phyloP scores from a whole-genome alignment of 1,139 yeast species.

The Entelexis sorbosivorans region DNA sequence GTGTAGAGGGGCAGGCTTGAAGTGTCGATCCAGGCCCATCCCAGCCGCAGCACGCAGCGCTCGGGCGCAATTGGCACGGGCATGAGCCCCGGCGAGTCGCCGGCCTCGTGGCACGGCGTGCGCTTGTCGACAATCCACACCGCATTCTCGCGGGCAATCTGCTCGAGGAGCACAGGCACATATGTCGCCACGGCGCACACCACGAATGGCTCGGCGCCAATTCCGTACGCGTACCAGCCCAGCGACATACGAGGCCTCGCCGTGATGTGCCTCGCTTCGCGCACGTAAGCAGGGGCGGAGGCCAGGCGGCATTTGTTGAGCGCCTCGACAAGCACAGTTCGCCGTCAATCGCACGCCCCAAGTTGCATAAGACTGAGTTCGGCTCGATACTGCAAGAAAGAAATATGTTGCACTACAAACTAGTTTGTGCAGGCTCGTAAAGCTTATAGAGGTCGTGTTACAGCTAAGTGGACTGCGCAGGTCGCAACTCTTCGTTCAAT shows the following conservation, averaged over 20 bases:
- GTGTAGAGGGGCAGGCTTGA: conserved; percentile 60
- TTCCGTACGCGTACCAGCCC: conserved; percentile 41
- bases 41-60: conserved; percentile 40
- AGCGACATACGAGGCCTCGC: conserved; percentile 13
- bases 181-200: conserved; percentile 65
- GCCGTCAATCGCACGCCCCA: too few species aligned
- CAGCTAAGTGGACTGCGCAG: too few species aligned
- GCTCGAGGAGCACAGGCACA: conserved; percentile 54
- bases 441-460: too few species aligned
- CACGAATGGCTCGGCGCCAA: conserved; percentile 66
- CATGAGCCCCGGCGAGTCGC: conserved; percentile 24
- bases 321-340: background rate
- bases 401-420: too few species aligned
- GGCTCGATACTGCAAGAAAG: too few species aligned
- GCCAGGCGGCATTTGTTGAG: background rate
- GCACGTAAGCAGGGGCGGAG: conserved; percentile 7
- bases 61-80: conserved; percentile 22
- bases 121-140: conserved; percentile 44
- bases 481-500: too few species aligned
- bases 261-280: background rate
- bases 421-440: too few species aligned
- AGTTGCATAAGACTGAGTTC: too few species aligned
- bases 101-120: conserved; percentile 34
- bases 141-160: conserved; percentile 55
- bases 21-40: conserved; percentile 48